Conservation (phyloP, 208 protist genomes). For the Trypanosoma cruzi region DNA sequence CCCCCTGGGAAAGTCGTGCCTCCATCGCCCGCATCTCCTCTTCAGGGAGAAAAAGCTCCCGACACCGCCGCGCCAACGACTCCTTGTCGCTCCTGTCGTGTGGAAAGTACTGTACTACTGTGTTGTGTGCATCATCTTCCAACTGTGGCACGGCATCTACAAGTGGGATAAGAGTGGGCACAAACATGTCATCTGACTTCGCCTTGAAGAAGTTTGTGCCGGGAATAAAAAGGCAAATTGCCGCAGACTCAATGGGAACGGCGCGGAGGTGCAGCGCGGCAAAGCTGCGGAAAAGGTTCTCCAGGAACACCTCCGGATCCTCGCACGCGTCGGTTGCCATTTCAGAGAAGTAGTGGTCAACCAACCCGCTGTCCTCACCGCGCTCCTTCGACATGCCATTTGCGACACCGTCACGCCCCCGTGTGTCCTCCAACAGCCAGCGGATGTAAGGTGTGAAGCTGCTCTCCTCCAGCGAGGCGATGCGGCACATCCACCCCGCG, state of each 20-base stretch:
- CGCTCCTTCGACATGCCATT: constrained; percentile 79
- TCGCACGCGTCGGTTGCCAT: constrained; percentile 87
- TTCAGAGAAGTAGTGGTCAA: constrained; percentile 84
- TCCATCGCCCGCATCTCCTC: constrained; percentile 37
- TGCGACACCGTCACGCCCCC: constrained; percentile 75
- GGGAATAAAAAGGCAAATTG: constrained; percentile 57
- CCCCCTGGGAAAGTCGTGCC: constrained; percentile 20
- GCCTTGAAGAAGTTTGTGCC: constrained; percentile 90
- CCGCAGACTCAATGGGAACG: constrained; percentile 76
- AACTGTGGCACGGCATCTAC: constrained; percentile 79
- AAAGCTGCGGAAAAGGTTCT: constrained; percentile 75
- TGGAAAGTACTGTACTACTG: constrained; percentile 76
- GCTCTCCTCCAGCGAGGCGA: constrained; percentile 73
- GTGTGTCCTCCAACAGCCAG: constrained; percentile 85
- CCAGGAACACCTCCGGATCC: constrained; percentile 83
- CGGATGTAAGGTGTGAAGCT: constrained; percentile 70
- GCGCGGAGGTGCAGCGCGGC: constrained; percentile 68
- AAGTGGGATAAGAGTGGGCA: constrained; percentile 85
- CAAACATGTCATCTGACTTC: constrained; percentile 78
- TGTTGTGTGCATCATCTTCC: constrained; percentile 81
- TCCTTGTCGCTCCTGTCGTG: constrained; percentile 32
- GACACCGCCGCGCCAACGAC: constrained; percentile 41
- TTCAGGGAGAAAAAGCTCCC: constrained; percentile 47
- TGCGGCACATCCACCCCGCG: constrained; percentile 83
- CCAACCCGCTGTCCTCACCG: constrained; percentile 62